Percentiles rank a stretch among this genome's conserved stretches.
phyloP scores from a whole-genome alignment of 2,329 filamentous ascomycete genomes.

The Aspergillus hortae region DNA sequence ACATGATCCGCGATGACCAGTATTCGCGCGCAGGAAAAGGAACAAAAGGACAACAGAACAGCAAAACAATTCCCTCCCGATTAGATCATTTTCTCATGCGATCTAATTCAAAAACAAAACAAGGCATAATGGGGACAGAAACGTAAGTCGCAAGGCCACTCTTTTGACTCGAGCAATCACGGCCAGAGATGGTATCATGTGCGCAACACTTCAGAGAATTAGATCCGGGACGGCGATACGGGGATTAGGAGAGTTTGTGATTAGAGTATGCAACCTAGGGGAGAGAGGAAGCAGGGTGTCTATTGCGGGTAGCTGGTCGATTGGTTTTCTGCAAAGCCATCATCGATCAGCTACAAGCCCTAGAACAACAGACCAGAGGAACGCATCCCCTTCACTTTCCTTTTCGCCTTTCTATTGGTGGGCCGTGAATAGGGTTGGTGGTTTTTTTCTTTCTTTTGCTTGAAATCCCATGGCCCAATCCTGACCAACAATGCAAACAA shows the following conservation, averaged over 20 bases:
- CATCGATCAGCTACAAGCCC: constrained; percentile 27
- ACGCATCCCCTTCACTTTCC: constrained; percentile 12
- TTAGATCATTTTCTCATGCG: constrained; percentile 18
- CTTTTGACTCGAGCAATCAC: constrained; percentile 27
- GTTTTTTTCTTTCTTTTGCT: constrained; percentile 11
- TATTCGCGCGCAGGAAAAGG: constrained; percentile 9
- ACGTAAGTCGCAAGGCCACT: constrained; percentile 26
- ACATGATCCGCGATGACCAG: constrained; percentile 14
- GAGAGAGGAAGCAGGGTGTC: constrained; percentile 22
- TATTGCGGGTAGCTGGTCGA: constrained; percentile 36
- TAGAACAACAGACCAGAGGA: constrained; percentile 19
- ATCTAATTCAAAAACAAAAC: constrained; percentile 23
- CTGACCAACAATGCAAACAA: constrained; percentile 19
- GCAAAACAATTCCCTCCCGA: constrained; percentile 11
- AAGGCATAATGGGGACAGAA: constrained; percentile 17
- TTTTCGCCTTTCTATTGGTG: constrained; percentile 8
- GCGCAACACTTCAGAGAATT: constrained; percentile 27
- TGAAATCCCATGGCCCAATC: constrained; percentile 16
- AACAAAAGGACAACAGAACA: constrained; percentile 3
- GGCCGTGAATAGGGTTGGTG: not conserved
- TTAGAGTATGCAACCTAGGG: constrained; percentile 26
- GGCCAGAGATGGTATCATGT: constrained; percentile 36
- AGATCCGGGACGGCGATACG: constrained; percentile 30
- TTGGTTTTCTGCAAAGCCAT: constrained; percentile 35
- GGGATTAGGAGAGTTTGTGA: constrained; percentile 33